Percentiles rank a stretch among this genome's conserved stretches.
Conservation (phyloP, 129 eudicot species). For the carrot (Daucus carota) region DNA sequence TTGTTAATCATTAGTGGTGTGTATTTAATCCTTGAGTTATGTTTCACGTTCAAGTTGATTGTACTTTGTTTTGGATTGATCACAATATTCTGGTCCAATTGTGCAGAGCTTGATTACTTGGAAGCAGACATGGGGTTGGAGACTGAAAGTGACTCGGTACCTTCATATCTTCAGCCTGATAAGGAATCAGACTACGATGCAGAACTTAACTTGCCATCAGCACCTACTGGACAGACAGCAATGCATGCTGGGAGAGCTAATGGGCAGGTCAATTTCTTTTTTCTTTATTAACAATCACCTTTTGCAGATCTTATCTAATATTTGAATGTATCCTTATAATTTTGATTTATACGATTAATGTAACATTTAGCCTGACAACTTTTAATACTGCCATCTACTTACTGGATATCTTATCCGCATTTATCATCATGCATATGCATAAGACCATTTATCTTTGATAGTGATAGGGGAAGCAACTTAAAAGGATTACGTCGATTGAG, state of each 20-base stretch:
- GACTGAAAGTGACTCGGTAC: conserved; percentile 81
- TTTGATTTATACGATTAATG: neutral
- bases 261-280: conserved; percentile 36
- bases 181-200: conserved; percentile 58
- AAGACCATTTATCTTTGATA: neutral
- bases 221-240: conserved; percentile 63
- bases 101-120: conserved; percentile 90
- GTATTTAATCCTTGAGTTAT: neutral
- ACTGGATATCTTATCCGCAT: neutral
- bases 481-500: neutral
- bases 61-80: neutral
- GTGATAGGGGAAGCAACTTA: neutral
- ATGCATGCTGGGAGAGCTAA: conserved; percentile 57
- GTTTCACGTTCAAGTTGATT: neutral
- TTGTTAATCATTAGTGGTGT: neutral
- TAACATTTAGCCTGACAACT: neutral
- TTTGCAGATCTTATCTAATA: too few relatives aligned
- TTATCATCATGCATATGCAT: neutral
- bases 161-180: conserved; percentile 93
- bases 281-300: neutral
- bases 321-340: neutral
- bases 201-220: conserved; percentile 79
- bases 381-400: neutral
- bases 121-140: conserved; percentile 94
- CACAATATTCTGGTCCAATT: neutral